Base-by-base conservation (phyloP, 2,329 filamentous ascomycete species). In the Aspergillus bombycis region DNA sequence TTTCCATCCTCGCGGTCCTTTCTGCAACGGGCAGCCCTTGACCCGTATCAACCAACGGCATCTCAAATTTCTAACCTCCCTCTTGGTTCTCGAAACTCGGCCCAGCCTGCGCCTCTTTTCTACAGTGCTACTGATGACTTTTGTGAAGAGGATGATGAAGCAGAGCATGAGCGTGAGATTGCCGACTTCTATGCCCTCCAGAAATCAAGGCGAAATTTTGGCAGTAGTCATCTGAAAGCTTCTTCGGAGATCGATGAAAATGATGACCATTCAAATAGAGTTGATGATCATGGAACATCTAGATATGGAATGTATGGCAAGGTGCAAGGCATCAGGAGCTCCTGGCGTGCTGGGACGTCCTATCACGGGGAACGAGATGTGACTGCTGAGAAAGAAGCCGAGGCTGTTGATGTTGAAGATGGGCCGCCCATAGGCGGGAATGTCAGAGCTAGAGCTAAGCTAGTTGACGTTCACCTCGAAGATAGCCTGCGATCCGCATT, bases 131-230 rank as follows among this genome's bases (percentile, higher is more conserved):
- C 93, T 19, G 93, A 97, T 76, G 93, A 96, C 74, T 95, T 96
- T 68, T 89, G 91, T 65, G 94, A 97, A 78, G 92, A 96, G 74
- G 94, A 97, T 67, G 94, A 98, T 65, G 94, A 95, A 75, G 91
- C 92, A 71, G 93, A 97, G 78, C 89, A 92, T 71, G 92, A 96
- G 71, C 84, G 93, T 60, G 94, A 98, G 74, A 92, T 94, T 38
- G 93, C 93, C n/a, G 95, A 98, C 78, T 89, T 95, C 69, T 96
- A 94, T 78, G 94, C 94, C 7, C 82, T 99, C 62, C 94, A 98
- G 78, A 87, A 91, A 70, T 98, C 94, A 68, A 87, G 95, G 70
- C 87, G 94, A 54, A 92, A 97, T 63, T 94, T 97, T 74, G 92
- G 93, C 16, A 89, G 90, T 16, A 93, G 91, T 77, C 88, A 91